Conservation (phyloP, 192 early-diverging fungal species). For the Spizellomyces punctatus region DNA sequence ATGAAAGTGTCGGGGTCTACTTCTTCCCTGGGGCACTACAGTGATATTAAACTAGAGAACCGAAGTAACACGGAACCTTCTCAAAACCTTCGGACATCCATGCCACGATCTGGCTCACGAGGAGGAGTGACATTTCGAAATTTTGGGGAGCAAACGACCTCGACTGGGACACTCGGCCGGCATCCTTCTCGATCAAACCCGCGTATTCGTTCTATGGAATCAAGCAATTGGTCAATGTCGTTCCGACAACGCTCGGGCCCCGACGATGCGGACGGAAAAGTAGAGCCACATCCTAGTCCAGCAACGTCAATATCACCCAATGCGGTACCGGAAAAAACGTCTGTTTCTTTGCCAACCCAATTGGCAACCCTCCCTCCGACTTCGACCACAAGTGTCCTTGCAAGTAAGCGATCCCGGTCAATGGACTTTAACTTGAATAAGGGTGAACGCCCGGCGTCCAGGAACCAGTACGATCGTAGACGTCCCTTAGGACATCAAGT, state of each 20-base stretch:
- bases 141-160: neutral
- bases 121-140: neutral
- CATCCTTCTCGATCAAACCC: neutral
- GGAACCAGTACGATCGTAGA: neutral
- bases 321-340: neutral
- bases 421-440: slow-evolving; percentile 31
- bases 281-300: neutral
- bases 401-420: slow-evolving; percentile 30
- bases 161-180: neutral
- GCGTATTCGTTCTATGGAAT: neutral
- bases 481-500: slow-evolving; percentile 21
- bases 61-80: neutral
- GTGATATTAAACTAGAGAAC: neutral
- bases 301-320: neutral
- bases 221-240: neutral
- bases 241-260: neutral
- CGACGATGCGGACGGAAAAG: neutral
- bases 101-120: neutral
- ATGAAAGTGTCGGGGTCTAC: slow-evolving; percentile 7
- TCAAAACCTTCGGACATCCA: neutral
- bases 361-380: neutral
- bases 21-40: neutral
- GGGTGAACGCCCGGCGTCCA: neutral
- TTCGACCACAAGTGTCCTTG: neutral
- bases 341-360: neutral